Conservation (phyloP, 2,329 filamentous ascomycete genomes). For the Aspergillus neoniger region DNA sequence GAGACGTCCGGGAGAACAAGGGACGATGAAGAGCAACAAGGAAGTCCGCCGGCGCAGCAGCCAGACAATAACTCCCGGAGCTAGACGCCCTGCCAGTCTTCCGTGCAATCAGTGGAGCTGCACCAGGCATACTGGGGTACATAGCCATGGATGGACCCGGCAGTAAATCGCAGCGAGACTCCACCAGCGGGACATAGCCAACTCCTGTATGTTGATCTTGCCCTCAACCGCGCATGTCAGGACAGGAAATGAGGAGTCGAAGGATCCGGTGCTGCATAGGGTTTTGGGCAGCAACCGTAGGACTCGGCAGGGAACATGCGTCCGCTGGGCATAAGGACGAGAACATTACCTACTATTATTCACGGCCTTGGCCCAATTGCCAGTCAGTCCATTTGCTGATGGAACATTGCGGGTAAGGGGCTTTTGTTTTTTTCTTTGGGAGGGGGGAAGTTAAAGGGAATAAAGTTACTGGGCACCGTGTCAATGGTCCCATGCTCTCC, state of each 20-base stretch:
- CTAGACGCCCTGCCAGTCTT: slow-evolving; percentile 15
- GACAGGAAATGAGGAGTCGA: slow-evolving; percentile 17
- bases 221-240: slow-evolving; percentile 20
- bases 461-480: slow-evolving; percentile 9
- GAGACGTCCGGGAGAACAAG: slow-evolving; percentile 13
- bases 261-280: slow-evolving; percentile 18
- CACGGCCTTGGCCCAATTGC: slow-evolving; percentile 18
- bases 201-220: slow-evolving; percentile 22
- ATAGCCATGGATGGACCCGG: slow-evolving; percentile 21
- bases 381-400: slow-evolving; percentile 10
- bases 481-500: slow-evolving; percentile 1
- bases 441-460: neutral
- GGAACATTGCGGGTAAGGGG: slow-evolving; percentile 1
- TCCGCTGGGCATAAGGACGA: slow-evolving; percentile 18
- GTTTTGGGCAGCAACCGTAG: slow-evolving; percentile 29
- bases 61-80: slow-evolving; percentile 18
- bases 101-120: slow-evolving; percentile 16
- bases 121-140: slow-evolving; percentile 14
- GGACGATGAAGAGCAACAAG: slow-evolving; percentile 18
- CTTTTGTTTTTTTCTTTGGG: neutral
- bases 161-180: slow-evolving; percentile 15
- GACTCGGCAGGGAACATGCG: slow-evolving; percentile 24
- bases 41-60: slow-evolving; percentile 15
- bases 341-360: slow-evolving; percentile 7
- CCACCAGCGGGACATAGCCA: slow-evolving; percentile 18